phyloP scores from a whole-genome alignment of 805 yeast species.

The Saccharomycopsis capsularis region DNA sequence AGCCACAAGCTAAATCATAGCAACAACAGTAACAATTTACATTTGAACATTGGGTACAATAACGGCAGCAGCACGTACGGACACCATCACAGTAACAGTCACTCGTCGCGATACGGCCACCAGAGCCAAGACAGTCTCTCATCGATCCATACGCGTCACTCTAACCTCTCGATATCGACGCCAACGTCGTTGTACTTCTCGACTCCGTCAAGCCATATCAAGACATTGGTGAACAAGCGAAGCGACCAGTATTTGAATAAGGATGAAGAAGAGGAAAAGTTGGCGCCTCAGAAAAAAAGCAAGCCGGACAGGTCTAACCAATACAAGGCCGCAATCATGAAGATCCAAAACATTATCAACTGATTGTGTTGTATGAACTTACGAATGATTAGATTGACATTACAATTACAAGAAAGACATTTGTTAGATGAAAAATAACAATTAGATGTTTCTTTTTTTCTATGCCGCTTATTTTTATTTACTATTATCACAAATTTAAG shows the following conservation, averaged over 20 bases:
- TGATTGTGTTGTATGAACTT: too few relatives aligned
- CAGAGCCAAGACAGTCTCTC: conserved; percentile 19
- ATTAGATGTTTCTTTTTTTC: too few relatives aligned
- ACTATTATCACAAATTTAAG: too few relatives aligned
- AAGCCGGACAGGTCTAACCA: conserved; percentile 15
- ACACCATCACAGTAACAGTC: conserved; percentile 6
- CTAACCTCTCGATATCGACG: conserved; percentile 8
- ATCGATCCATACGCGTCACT: conserved; percentile 16
- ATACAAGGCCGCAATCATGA: conserved; percentile 20
- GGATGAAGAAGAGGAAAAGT: conserved; percentile 2
- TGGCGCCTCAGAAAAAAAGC: conserved; percentile 17
- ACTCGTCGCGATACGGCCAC: conserved; percentile 15
- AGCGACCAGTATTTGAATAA: conserved; percentile 16
- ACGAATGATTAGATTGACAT: too few relatives aligned
- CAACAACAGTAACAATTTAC: not conserved
- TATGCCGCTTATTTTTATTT: too few relatives aligned
- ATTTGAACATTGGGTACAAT: not conserved
- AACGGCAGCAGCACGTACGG: not conserved
- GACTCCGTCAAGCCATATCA: conserved; percentile 10
- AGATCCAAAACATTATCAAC: conserved; percentile 20
- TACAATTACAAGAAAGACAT: too few relatives aligned
- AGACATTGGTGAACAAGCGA: conserved; percentile 12
- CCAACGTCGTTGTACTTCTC: conserved; percentile 19
- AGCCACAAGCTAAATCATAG: conserved; percentile 1
- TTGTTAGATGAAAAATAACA: too few relatives aligned